Conservation (phyloP, 306 rosid genomes). For the Phaseolus lunatus region DNA sequence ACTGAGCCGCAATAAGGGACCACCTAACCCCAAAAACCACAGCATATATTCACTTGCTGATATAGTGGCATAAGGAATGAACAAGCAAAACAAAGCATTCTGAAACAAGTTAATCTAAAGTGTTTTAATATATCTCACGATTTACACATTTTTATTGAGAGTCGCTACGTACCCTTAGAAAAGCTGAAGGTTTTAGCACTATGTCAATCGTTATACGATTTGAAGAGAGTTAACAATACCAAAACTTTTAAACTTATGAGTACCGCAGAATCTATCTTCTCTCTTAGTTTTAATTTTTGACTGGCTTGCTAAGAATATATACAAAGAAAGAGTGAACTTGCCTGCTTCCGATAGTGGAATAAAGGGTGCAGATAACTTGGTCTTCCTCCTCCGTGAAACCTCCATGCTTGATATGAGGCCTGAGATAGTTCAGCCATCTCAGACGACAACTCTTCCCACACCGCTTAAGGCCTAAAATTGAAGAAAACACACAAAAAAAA, state of each 20-base stretch:
- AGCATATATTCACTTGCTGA: neutral
- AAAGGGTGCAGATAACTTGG: conserved; percentile 47
- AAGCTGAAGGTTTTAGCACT: neutral
- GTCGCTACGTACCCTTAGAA: neutral
- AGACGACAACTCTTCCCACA: conserved; percentile 51
- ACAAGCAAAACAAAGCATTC: neutral
- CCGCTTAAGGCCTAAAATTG: conserved; percentile 43
- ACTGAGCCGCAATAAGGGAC: conserved; percentile 50
- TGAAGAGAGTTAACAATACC: neutral
- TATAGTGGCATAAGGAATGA: neutral
- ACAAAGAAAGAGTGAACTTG: neutral
- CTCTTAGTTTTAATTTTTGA: neutral
- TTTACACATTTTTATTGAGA: neutral
- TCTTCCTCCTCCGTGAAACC: conserved; percentile 49
- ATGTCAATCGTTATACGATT: neutral
- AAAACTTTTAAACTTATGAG: neutral
- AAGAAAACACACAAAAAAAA: neutral
- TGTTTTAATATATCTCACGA: neutral
- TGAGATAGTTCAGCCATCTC: conserved; percentile 53
- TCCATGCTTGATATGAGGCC: conserved; percentile 52
- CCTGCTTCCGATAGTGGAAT: conserved; percentile 48
- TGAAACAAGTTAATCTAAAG: neutral
- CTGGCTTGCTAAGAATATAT: too few relatives aligned
- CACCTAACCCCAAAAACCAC: conserved; percentile 29
- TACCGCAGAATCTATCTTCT: neutral